Evolutionary conservation across 2,329 filamentous ascomycete genomes (phyloP).

Genomic region (Trichoderma harzianum): DNA sequence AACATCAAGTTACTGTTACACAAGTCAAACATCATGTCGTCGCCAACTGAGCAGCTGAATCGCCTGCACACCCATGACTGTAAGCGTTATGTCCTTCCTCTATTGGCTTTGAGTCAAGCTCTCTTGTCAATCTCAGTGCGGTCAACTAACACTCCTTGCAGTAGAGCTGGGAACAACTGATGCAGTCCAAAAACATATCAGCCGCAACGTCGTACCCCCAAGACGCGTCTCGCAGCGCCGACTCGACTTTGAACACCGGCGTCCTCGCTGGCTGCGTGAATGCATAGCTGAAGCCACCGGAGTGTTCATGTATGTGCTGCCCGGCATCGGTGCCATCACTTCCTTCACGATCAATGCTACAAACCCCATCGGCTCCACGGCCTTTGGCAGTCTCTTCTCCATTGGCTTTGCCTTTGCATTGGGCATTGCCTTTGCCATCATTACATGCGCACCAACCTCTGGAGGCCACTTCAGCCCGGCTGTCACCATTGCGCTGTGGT

Average conservation of each 20-base stretch:
- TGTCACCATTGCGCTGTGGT: slow-evolving; percentile 43
- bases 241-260: slow-evolving; percentile 51
- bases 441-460: slow-evolving; percentile 50
- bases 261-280: slow-evolving; percentile 53
- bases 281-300: slow-evolving; percentile 55
- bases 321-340: slow-evolving; percentile 52
- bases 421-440: slow-evolving; percentile 58
- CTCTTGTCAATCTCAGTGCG: background rate
- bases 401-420: slow-evolving; percentile 55
- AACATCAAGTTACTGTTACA: background rate
- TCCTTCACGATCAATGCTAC: slow-evolving; percentile 47
- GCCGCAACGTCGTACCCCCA: slow-evolving; percentile 46
- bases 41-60: background rate
- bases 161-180: slow-evolving; percentile 53
- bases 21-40: background rate
- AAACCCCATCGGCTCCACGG: slow-evolving; percentile 31
- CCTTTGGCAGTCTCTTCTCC: slow-evolving; percentile 49
- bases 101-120: background rate
- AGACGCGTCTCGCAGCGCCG: slow-evolving; percentile 52
- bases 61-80: slow-evolving; percentile 23
- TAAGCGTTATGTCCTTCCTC: background rate
- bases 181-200: slow-evolving; percentile 48
- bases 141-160: slow-evolving; percentile 1
- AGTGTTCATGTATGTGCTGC: slow-evolving; percentile 55
- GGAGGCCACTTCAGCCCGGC: slow-evolving; percentile 56